Percentiles rank a stretch among this genome's conserved stretches.
Evolutionary conservation across 208 protist genomes (phyloP).

Genomic region (Trypanosoma caninum): DNA sequence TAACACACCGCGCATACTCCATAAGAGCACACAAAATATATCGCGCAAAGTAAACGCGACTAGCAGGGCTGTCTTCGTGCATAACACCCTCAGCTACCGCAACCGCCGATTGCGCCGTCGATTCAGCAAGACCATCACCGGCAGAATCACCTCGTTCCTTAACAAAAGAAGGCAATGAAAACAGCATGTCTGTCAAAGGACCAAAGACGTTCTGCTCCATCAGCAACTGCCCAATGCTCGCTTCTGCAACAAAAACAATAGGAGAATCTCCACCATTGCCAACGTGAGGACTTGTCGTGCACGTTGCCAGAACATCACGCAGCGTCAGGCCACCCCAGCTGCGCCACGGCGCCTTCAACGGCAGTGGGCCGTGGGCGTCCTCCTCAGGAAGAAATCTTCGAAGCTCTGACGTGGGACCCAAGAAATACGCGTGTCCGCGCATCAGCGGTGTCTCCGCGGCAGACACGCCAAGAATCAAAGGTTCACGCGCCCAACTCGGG

Average conservation of each 20-base stretch:
- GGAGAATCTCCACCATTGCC: not conserved
- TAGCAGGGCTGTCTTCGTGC: too few species aligned
- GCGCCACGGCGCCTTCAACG: not conserved
- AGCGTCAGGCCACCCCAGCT: slow-evolving; percentile 5
- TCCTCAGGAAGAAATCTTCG: not conserved
- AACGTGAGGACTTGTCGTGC: not conserved
- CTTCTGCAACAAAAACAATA: not conserved
- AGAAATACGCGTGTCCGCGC: not conserved
- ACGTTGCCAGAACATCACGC: slow-evolving; percentile 16
- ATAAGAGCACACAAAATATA: slow-evolving; percentile 27
- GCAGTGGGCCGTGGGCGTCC: slow-evolving; percentile 2
- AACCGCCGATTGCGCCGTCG: not conserved
- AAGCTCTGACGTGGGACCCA: slow-evolving; percentile 4
- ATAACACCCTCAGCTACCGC: too few species aligned
- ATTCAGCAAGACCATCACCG: not conserved
- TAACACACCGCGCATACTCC: slow-evolving; percentile 28
- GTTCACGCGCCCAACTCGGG: not conserved
- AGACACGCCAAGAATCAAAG: not conserved
- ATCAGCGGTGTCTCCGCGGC: not conserved
- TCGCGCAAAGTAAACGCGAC: slow-evolving; percentile 2
- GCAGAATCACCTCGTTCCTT: not conserved
- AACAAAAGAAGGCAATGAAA: not conserved
- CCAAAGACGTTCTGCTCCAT: slow-evolving; percentile 16
- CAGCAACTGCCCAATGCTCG: slow-evolving; percentile 4
- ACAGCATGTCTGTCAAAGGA: slow-evolving; percentile 5